Evolutionary conservation across 2,329 filamentous ascomycete species (phyloP).

Genomic region (Tetracladium maxilliforme): DNA sequence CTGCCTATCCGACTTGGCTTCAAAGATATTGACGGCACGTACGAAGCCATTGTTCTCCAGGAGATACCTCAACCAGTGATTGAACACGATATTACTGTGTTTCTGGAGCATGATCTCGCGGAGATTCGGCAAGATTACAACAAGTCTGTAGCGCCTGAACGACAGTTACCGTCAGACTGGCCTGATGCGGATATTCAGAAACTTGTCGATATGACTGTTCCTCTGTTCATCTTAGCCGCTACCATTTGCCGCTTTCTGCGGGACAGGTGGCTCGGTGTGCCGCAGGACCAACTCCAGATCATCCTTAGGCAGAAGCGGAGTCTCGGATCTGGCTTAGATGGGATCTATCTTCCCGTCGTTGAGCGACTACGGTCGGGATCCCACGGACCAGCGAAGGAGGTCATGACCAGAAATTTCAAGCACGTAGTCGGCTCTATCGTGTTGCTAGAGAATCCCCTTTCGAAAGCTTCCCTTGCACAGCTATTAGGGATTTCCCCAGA

Average conservation of each 20-base stretch:
- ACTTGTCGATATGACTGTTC: conserved; percentile 14
- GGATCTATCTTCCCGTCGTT: conserved; percentile 10
- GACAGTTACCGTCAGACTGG: too few relatives aligned
- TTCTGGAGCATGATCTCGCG: conserved; percentile 6
- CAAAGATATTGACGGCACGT: conserved; percentile 3
- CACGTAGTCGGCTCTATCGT: conserved; percentile 8
- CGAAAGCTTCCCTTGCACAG: conserved; percentile 9
- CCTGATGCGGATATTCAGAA: conserved; percentile 5
- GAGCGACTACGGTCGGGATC: conserved; percentile 7
- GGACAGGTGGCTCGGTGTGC: conserved; percentile 11
- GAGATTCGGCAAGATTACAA: conserved; percentile 3
- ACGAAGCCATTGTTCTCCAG: conserved; percentile 11
- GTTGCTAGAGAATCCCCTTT: conserved; percentile 12
- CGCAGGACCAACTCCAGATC: conserved; percentile 9
- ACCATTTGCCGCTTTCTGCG: conserved; percentile 15
- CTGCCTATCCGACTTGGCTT: conserved; percentile 9
- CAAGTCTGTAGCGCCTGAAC: too few relatives aligned
- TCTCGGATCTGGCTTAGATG: conserved; percentile 8
- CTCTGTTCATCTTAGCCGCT: conserved; percentile 19
- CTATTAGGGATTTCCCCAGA: conserved; percentile 10
- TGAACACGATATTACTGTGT: conserved; percentile 12
- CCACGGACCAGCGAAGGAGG: conserved; percentile 2
- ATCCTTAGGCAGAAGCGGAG: conserved; percentile 10
- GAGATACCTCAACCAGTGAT: conserved; percentile 8
- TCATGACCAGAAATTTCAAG: conserved; percentile 8